Base-by-base conservation (phyloP, 495 filamentous ascomycete species). In the Talaromyces trachyspermus region DNA sequence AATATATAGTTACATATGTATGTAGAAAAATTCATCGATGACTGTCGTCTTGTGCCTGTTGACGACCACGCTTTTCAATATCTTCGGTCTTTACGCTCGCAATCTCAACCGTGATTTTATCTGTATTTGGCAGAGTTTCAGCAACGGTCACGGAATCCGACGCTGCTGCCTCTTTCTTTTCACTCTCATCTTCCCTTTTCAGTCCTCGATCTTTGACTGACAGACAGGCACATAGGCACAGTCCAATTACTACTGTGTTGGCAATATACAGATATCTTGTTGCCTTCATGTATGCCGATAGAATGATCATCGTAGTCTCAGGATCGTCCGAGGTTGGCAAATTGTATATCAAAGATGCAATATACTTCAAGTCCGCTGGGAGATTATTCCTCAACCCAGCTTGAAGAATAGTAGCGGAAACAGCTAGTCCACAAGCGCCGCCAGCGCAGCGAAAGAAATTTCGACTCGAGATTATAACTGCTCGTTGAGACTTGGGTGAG, bases 191-290 rank as follows among this genome's bases (percentile, higher is more conserved):
- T 2, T 33, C 17, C 45, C 76, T 58, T 58, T 70, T 62, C 45
- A 81, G 48, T 2, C 77, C 77, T 40, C 60, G 66, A 50, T 81
- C 78, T 44, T 71, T 71, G 17, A 81, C 63, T 15, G 78, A 65
- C 0, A 72, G 2, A 53, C 72, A 78, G 6, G 69, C 61, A 18
- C 76, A 37, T 33, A 82, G 66, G 55, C 72, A 75, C 0, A 71
- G 49, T 0, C 69, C 78, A 22, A 80, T 75, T 4, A 82, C 29
- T 18, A 75, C 76, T n/a, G 76, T 68, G 51, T 73, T 71, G 7
- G 76, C 48, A 17, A 74, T 69, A 42, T 80, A 82, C 5, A 80
- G 74, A 0, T 63, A 61, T 18, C 66, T 64, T 5, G 71, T 76
- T 3, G 74, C 77, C 19, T 65, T 61, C 50, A 66, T 65, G 50